phyloP scores from a whole-genome alignment of 768 basidiomycete species.

The Mycena sanguinolenta region DNA sequence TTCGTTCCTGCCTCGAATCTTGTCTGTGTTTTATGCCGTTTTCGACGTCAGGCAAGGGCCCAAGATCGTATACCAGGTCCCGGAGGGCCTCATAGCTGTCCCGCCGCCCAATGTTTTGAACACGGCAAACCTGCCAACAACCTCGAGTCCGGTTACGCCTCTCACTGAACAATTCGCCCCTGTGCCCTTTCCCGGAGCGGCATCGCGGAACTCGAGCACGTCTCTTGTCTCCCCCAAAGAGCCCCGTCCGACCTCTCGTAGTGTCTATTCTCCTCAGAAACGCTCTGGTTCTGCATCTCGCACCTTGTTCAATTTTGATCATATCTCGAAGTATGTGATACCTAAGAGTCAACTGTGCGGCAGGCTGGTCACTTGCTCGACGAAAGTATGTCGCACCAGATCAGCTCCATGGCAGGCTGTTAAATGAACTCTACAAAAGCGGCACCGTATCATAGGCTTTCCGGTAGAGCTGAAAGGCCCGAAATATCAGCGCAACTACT shows the following conservation, averaged over 20 bases:
- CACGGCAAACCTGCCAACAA: constrained; percentile 43
- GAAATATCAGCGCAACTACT: constrained; percentile 87
- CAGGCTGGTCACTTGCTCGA: constrained; percentile 88
- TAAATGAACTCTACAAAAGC: constrained; percentile 57
- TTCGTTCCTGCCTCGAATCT: constrained; percentile 84
- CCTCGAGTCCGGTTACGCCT: constrained; percentile 56
- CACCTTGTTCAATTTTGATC: constrained; percentile 87
- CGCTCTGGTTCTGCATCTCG: constrained; percentile 64
- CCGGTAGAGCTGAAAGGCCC: constrained; percentile 81
- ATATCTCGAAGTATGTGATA: constrained; percentile 95
- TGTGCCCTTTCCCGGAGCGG: constrained; percentile 43
- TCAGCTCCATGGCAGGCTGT: too few relatives aligned
- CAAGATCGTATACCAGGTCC: constrained; percentile 93
- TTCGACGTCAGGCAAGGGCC: constrained; percentile 91
- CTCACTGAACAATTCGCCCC: constrained; percentile 39
- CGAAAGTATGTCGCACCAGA: too few relatives aligned
- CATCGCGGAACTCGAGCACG: constrained; percentile 67
- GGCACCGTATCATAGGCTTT: constrained; percentile 91
- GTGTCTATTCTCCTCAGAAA: constrained; percentile 59
- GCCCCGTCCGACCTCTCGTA: constrained; percentile 58
- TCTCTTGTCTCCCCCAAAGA: constrained; percentile 63
- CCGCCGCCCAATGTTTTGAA: constrained; percentile 48
- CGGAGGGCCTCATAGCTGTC: constrained; percentile 86
- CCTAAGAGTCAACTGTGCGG: constrained; percentile 89
- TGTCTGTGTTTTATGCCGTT: constrained; percentile 93